Percentiles rank a stretch among this genome's conserved stretches.
These are phyloP conservation scores for Ogataea zsoltii DNA, from an alignment of 805 yeast species.

Conservation along the genomic window DNA sequence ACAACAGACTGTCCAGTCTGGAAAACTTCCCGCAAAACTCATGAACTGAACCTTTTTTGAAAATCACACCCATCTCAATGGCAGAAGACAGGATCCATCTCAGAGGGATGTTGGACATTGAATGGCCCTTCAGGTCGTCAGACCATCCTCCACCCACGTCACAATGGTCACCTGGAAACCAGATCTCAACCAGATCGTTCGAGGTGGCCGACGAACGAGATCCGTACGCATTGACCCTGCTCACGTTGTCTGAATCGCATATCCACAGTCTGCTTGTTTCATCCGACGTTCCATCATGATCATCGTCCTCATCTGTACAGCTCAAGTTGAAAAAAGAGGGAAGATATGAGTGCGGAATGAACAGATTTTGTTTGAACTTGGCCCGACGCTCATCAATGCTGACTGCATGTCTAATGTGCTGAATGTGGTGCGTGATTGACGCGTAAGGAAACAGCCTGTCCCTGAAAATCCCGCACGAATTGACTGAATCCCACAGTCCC, in stretches of 20 bases:
- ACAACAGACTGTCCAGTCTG: constrained; percentile 42
- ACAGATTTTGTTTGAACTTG: constrained; percentile 58
- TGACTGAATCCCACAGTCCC: constrained; percentile 72
- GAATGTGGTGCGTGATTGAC: constrained; percentile 49
- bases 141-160: constrained; percentile 74
- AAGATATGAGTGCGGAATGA: constrained; percentile 43
- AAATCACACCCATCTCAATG: constrained; percentile 47
- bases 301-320: constrained; percentile 15
- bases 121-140: constrained; percentile 44
- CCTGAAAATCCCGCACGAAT: constrained; percentile 61
- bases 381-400: constrained; percentile 68
- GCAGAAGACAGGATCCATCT: constrained; percentile 65
- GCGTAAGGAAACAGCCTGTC: constrained; percentile 62
- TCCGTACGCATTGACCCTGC: constrained; percentile 25
- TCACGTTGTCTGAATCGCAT: constrained; percentile 13
- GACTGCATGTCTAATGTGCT: constrained; percentile 66
- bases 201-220: constrained; percentile 12
- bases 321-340: constrained; percentile 26
- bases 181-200: constrained; percentile 49
- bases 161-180: constrained; percentile 72
- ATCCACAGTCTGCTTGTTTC: neutral
- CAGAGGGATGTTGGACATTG: constrained; percentile 50
- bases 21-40: constrained; percentile 44
- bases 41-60: constrained; percentile 41
- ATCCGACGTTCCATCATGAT: neutral